phyloP scores from a whole-genome alignment of 768 basidiomycete genomes.

The Panellus pusillus region DNA sequence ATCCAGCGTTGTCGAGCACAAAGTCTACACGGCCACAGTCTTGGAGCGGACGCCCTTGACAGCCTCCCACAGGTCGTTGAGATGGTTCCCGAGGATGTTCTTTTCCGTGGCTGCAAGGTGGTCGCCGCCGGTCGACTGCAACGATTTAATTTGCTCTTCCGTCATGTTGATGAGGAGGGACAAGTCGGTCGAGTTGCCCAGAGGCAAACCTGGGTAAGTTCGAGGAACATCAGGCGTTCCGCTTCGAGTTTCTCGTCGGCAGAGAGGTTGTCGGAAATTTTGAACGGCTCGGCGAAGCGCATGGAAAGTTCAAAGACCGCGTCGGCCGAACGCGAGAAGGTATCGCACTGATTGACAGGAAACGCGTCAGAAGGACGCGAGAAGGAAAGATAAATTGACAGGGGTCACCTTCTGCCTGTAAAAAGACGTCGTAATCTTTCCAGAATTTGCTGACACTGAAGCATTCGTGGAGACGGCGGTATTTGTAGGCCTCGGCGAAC shows the following conservation, averaged over 20 bases:
- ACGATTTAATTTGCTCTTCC: constrained; percentile 92
- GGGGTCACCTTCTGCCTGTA: constrained; percentile 84
- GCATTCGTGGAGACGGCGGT: constrained; percentile 88
- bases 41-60: constrained; percentile 69
- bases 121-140: constrained; percentile 97
- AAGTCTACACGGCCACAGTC: constrained; percentile 77
- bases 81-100: constrained; percentile 90
- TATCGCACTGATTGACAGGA: constrained; percentile 66
- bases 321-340: constrained; percentile 88
- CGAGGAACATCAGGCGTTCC: constrained; percentile 84
- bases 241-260: constrained; percentile 63
- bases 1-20: constrained; percentile 84
- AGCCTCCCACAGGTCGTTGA: constrained; percentile 68
- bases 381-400: background rate
- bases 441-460: constrained; percentile 91
- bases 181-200: constrained; percentile 97
- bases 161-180: constrained; percentile 97
- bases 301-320: constrained; percentile 94
- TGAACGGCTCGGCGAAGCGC: constrained; percentile 87
- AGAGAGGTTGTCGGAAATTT: constrained; percentile 53
- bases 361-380: constrained; percentile 7
- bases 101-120: constrained; percentile 94
- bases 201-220: constrained; percentile 92
- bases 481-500: constrained; percentile 94
- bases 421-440: constrained; percentile 91